Percentiles rank a stretch among this genome's conserved stretches.
These are phyloP conservation scores for Syncephalastrum monosporum DNA, from an alignment of 371 early-diverging fungal genomes.

Conservation along the genomic window DNA sequence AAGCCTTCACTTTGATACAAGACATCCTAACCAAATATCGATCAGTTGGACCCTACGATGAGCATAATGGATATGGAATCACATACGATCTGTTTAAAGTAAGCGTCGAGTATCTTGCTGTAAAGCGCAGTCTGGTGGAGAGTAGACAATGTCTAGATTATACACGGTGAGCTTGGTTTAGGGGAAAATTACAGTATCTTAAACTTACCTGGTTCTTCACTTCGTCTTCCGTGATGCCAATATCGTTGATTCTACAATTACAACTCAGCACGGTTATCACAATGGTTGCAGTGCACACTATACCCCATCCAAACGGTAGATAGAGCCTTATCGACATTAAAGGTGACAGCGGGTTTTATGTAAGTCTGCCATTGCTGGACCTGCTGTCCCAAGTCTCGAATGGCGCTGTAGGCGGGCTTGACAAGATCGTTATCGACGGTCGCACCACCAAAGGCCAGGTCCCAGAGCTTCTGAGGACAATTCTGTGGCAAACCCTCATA, in stretches of 20 bases:
- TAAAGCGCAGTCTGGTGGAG: too few relatives aligned
- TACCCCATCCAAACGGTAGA: constrained; percentile 17
- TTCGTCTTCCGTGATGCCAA: not conserved
- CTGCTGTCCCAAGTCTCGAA: constrained; percentile 12
- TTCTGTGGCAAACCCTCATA: constrained; percentile 17
- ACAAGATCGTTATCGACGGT: constrained; percentile 4
- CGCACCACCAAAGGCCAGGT: constrained; percentile 15
- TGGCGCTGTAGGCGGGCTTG: constrained; percentile 1
- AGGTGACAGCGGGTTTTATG: constrained; percentile 10
- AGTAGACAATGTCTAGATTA: too few relatives aligned
- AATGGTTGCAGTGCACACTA: too few relatives aligned
- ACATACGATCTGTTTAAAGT: too few relatives aligned
- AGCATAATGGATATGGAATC: too few relatives aligned
- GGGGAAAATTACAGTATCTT: not conserved
- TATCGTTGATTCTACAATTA: constrained; percentile 11
- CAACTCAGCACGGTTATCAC: not conserved
- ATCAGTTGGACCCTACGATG: too few relatives aligned
- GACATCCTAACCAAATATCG: too few relatives aligned
- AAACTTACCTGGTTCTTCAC: not conserved
- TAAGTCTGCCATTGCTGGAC: constrained; percentile 9
- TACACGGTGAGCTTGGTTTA: too few relatives aligned
- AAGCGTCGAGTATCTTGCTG: too few relatives aligned
- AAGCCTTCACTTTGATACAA: constrained; percentile 1
- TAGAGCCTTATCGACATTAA: not conserved
- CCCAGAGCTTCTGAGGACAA: constrained; percentile 8